Percentiles rank a stretch among this genome's conserved stretches.
Conservation (phyloP, 2,329 filamentous ascomycete genomes). For the Ascochyta lentis region DNA sequence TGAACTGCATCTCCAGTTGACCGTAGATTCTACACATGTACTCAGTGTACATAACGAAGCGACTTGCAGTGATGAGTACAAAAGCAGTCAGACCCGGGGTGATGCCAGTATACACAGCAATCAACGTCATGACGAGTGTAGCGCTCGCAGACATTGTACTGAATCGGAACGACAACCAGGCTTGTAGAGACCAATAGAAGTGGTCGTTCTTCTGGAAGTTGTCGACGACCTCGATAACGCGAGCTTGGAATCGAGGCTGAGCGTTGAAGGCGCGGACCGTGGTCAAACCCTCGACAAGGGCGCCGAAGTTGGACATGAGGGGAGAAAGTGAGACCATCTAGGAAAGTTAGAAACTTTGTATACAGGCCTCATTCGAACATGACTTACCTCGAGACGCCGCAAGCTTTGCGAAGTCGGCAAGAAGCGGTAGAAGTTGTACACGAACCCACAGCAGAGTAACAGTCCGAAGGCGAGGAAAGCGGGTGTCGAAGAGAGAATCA, state of each 20-base stretch:
- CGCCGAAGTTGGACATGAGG: slow-evolving; percentile 90
- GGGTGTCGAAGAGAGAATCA: slow-evolving; percentile 82
- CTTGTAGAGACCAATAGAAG: slow-evolving; percentile 88
- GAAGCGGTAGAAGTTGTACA: slow-evolving; percentile 77
- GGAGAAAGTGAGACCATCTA: slow-evolving; percentile 85
- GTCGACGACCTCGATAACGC: slow-evolving; percentile 81
- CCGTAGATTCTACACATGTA: slow-evolving; percentile 80
- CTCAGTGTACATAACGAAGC: slow-evolving; percentile 72
- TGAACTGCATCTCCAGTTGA: slow-evolving; percentile 88
- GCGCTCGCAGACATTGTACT: slow-evolving; percentile 74
- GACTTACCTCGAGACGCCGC: slow-evolving; percentile 70
- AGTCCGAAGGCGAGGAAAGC: slow-evolving; percentile 76
- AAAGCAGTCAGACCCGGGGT: slow-evolving; percentile 83
- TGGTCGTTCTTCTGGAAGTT: slow-evolving; percentile 95
- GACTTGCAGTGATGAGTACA: slow-evolving; percentile 74
- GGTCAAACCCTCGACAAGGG: slow-evolving; percentile 81
- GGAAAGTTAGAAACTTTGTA: slow-evolving; percentile 13
- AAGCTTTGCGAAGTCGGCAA: slow-evolving; percentile 84
- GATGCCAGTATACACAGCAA: slow-evolving; percentile 77
- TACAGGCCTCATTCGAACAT: neutral
- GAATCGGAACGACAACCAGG: slow-evolving; percentile 84
- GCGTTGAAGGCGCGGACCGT: slow-evolving; percentile 86
- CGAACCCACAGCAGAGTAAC: slow-evolving; percentile 70
- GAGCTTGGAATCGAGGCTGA: slow-evolving; percentile 78
- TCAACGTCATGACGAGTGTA: slow-evolving; percentile 74